phyloP scores from a whole-genome alignment of 106 monocot genomes.

The Gastrodia elata region DNA sequence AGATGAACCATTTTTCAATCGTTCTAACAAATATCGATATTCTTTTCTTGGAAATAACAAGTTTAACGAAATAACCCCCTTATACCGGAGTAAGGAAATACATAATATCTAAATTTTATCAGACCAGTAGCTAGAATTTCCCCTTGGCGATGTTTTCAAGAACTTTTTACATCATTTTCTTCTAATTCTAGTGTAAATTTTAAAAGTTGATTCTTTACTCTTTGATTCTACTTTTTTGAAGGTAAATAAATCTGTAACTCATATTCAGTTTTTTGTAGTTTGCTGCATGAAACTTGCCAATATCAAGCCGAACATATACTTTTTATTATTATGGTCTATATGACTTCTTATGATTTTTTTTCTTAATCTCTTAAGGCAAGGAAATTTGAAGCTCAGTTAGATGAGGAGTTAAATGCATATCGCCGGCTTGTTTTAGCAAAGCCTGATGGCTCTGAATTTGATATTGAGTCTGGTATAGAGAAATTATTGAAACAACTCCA shows the following conservation, averaged over 20 bases:
- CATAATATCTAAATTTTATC: not conserved
- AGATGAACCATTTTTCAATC: no score
- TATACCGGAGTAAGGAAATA: no score
- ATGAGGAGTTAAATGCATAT: constrained; percentile 81
- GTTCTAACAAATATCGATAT: no score
- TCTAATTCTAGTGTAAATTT: not conserved
- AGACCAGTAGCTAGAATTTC: not conserved
- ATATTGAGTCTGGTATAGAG: constrained; percentile 76
- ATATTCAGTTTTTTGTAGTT: not conserved
- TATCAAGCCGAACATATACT: not conserved
- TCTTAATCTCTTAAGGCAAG: constrained; percentile 43
- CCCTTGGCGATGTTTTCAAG: not conserved
- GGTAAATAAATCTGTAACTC: not conserved
- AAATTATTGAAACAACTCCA: constrained; percentile 80
- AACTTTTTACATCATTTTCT: not conserved
- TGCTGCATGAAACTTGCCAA: not conserved
- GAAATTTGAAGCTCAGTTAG: constrained; percentile 81
- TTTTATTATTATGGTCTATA: not conserved
- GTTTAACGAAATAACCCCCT: no score
- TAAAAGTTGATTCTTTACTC: not conserved
- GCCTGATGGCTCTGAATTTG: constrained; percentile 61
- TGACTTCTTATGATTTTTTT: not conserved
- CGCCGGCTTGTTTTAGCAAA: constrained; percentile 59
- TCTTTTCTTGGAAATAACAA: no score
- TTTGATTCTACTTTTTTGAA: not conserved